Evolutionary conservation across 345 rosid species (phyloP).

Genomic region (Citrus glauca): DNA sequence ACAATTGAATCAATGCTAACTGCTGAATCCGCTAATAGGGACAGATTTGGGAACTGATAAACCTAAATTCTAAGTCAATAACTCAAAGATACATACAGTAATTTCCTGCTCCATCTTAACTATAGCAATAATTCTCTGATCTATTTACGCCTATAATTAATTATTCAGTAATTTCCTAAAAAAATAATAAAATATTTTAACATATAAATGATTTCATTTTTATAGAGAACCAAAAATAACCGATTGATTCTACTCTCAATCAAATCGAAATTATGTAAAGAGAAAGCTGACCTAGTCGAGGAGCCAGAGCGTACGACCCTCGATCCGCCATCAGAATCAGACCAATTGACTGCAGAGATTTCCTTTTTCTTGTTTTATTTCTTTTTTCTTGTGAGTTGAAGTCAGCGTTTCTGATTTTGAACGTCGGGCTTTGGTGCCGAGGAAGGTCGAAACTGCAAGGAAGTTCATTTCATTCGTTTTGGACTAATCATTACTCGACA

Average conservation of each 20-base stretch:
- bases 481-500: background rate
- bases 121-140: background rate
- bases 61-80: background rate
- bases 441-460: background rate
- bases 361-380: background rate
- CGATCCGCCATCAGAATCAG: background rate
- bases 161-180: background rate
- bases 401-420: background rate
- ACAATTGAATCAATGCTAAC: too few relatives aligned
- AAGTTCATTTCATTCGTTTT: background rate
- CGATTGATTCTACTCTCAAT: background rate
- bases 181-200: too few relatives aligned
- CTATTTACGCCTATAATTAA: background rate
- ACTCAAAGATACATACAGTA: background rate
- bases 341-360: background rate
- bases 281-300: background rate
- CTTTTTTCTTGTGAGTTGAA: background rate
- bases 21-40: background rate
- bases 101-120: background rate
- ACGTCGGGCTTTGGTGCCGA: background rate
- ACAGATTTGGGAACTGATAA: background rate
- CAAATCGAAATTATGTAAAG: background rate
- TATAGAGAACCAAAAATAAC: background rate
- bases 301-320: background rate
- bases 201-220: background rate